phyloP scores from a whole-genome alignment of 306 rosid genomes.

The Crotalaria pallida region DNA sequence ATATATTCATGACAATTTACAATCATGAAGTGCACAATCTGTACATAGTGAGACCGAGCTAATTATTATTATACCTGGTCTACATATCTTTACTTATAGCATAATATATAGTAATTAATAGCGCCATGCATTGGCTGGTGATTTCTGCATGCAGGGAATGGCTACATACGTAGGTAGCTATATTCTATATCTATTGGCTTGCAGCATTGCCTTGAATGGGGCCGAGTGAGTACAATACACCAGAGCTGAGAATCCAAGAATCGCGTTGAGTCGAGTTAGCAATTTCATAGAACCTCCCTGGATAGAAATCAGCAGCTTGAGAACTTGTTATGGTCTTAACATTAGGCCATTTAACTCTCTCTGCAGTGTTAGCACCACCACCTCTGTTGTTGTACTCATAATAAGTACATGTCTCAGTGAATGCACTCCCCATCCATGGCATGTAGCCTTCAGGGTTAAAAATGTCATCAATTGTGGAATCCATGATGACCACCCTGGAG shows the following conservation, averaged over 20 bases:
- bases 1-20: neutral
- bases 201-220: neutral
- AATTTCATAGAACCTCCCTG: slow-evolving; percentile 23
- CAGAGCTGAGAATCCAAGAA: slow-evolving; percentile 41
- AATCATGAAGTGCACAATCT: neutral
- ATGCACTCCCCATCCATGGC: slow-evolving; percentile 37
- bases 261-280: slow-evolving; percentile 14
- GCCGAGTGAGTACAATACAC: slow-evolving; percentile 17
- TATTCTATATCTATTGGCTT: neutral
- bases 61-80: neutral
- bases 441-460: slow-evolving; percentile 49
- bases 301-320: slow-evolving; percentile 30
- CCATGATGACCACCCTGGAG: slow-evolving; percentile 58
- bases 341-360: slow-evolving; percentile 52
- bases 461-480: slow-evolving; percentile 36
- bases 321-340: slow-evolving; percentile 8
- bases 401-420: slow-evolving; percentile 34
- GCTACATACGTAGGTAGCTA: too few relatives aligned
- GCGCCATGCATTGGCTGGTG: neutral
- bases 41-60: neutral
- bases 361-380: slow-evolving; percentile 19
- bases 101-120: neutral
- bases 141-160: neutral
- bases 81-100: neutral
- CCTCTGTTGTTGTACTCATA: slow-evolving; percentile 52